Evolutionary conservation across 805 yeast genomes (phyloP).

Genomic region (Hanseniaspora guilliermondii): DNA sequence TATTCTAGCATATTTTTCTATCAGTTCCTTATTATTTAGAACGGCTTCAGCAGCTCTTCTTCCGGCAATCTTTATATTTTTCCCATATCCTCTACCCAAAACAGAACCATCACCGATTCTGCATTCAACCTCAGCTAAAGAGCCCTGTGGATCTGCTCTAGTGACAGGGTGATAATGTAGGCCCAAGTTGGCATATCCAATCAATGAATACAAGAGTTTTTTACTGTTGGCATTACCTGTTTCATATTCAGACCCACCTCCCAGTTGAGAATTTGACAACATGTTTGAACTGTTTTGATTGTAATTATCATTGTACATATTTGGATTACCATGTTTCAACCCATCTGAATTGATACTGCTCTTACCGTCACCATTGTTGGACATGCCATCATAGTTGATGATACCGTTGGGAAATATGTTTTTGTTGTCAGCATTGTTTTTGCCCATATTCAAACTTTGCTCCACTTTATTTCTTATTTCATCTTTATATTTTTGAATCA

Average conservation of each 20-base stretch:
- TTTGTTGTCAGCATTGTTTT: background rate
- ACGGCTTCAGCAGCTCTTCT: slow-evolving; percentile 76
- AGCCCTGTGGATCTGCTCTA: slow-evolving; percentile 27
- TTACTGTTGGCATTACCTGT: slow-evolving; percentile 55
- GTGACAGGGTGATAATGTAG: slow-evolving; percentile 44
- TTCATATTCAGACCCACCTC: slow-evolving; percentile 25
- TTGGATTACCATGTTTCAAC: background rate
- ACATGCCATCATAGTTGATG: background rate
- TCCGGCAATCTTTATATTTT: slow-evolving; percentile 65
- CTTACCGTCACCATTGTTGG: background rate
- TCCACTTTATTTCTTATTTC: slow-evolving; percentile 11
- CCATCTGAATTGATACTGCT: background rate
- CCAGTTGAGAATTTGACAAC: slow-evolving; percentile 13
- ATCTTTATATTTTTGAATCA: slow-evolving; percentile 22
- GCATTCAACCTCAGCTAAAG: slow-evolving; percentile 50
- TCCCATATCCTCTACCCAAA: slow-evolving; percentile 62
- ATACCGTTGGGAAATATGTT: background rate
- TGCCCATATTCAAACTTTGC: slow-evolving; percentile 8
- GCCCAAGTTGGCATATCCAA: slow-evolving; percentile 61
- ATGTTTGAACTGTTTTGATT: slow-evolving; percentile 21
- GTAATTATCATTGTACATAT: slow-evolving; percentile 15
- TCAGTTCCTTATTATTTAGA: slow-evolving; percentile 40
- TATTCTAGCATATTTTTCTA: slow-evolving; percentile 51
- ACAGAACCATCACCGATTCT: slow-evolving; percentile 46
- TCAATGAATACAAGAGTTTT: slow-evolving; percentile 57